A percentile compares a stretch with the other conserved stretches of the same genome.
Conservation (phyloP, 2,329 filamentous ascomycete species). For the Diaporthe citri region DNA sequence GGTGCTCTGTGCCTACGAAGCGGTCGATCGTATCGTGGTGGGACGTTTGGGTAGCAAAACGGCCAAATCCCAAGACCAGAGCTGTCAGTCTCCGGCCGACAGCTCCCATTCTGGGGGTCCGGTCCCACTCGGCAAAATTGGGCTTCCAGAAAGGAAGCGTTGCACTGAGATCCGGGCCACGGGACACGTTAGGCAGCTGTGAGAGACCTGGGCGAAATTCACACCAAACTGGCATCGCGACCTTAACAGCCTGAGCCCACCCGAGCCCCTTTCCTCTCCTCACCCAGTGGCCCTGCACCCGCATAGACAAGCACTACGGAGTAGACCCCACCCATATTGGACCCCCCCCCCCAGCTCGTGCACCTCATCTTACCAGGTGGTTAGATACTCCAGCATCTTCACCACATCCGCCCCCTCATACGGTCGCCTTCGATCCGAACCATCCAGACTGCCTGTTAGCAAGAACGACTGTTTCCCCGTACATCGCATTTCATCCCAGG, state of each 20-base stretch:
- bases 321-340: constrained; percentile 20
- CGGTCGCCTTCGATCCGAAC: constrained; percentile 24
- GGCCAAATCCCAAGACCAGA: neutral
- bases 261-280: constrained; percentile 31
- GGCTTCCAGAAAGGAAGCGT: constrained; percentile 17
- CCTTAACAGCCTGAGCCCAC: constrained; percentile 23
- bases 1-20: neutral
- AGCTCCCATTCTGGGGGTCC: constrained; percentile 26
- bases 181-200: constrained; percentile 6
- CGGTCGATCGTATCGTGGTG: neutral
- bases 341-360: constrained; percentile 15
- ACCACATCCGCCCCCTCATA: neutral
- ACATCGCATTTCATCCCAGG: neutral
- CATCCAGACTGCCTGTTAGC: constrained; percentile 8
- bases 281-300: neutral
- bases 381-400: constrained; percentile 14
- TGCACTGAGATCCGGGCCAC: constrained; percentile 13
- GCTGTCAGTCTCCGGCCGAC: constrained; percentile 23
- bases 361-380: constrained; percentile 12
- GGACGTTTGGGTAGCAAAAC: constrained; percentile 4
- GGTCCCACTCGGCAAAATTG: constrained; percentile 34
- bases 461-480: neutral
- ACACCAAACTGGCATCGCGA: constrained; percentile 2
- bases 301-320: constrained; percentile 6
- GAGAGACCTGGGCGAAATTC: neutral